Evolutionary conservation across 2,329 filamentous ascomycete genomes (phyloP).

Genomic region (Xylariaceae sp.): DNA sequence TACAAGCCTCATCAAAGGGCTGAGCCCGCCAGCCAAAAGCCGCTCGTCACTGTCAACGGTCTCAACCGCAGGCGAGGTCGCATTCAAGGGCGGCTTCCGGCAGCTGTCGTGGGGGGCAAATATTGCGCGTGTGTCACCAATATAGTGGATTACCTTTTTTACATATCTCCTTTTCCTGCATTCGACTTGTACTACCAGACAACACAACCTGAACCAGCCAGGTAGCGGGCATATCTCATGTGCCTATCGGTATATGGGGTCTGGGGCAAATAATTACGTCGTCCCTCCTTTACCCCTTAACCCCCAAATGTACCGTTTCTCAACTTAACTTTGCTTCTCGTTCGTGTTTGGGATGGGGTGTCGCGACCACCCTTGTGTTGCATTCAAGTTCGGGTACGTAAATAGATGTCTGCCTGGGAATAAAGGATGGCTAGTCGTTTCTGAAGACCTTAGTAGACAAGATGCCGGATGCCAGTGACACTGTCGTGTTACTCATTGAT

Average conservation of each 20-base stretch:
- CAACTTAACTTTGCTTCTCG: background rate
- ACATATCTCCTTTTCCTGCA: background rate
- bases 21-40: constrained; percentile 21
- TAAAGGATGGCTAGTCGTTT: constrained; percentile 7
- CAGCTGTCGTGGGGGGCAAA: constrained; percentile 37
- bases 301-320: constrained; percentile 17
- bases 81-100: constrained; percentile 36
- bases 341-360: constrained; percentile 7
- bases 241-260: constrained; percentile 11
- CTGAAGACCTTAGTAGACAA: background rate
- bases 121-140: constrained; percentile 22
- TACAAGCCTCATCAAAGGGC: background rate
- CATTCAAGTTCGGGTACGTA: constrained; percentile 16
- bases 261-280: constrained; percentile 9
- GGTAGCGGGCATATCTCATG: background rate
- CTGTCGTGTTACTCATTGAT: constrained; percentile 15
- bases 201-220: no score
- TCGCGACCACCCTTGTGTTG: constrained; percentile 6
- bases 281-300: constrained; percentile 20
- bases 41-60: constrained; percentile 26
- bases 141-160: constrained; percentile 12
- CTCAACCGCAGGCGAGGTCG: constrained; percentile 29
- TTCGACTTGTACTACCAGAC: background rate
- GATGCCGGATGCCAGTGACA: background rate
- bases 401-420: background rate